A percentile compares a stretch with the other conserved stretches of the same genome.
Conservation (phyloP, 495 filamentous ascomycete species). For the Sabuloglossum arenarium region DNA sequence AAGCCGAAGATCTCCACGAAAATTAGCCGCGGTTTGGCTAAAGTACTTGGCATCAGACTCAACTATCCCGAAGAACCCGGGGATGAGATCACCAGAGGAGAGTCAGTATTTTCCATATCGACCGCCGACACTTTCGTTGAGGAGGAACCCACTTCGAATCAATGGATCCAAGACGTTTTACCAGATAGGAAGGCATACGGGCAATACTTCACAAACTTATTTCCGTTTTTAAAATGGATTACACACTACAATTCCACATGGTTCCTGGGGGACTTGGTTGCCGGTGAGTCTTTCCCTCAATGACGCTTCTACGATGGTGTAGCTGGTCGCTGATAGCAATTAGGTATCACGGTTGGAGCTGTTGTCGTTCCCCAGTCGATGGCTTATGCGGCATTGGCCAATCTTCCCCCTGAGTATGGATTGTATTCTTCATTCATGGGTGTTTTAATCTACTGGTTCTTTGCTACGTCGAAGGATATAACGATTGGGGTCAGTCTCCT, state of each 20-base stretch:
- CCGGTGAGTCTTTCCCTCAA: slow-evolving; percentile 33
- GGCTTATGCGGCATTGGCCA: slow-evolving; percentile 82
- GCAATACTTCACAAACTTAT: slow-evolving; percentile 44
- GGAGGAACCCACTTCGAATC: slow-evolving; percentile 48
- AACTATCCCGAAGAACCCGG: slow-evolving; percentile 24
- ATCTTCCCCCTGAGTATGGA: slow-evolving; percentile 59
- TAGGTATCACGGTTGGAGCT: slow-evolving; percentile 81
- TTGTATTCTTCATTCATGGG: slow-evolving; percentile 98
- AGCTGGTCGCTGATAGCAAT: neutral
- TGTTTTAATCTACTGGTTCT: slow-evolving; percentile 93
- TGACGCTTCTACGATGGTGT: neutral
- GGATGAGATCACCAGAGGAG: slow-evolving; percentile 43
- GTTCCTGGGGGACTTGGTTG: slow-evolving; percentile 74
- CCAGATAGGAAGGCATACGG: slow-evolving; percentile 33
- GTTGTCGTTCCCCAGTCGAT: slow-evolving; percentile 96
- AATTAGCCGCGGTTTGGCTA: slow-evolving; percentile 54
- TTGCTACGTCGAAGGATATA: slow-evolving; percentile 97
- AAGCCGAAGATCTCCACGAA: slow-evolving; percentile 19
- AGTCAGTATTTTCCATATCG: slow-evolving; percentile 57
- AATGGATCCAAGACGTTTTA: slow-evolving; percentile 43
- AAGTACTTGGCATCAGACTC: slow-evolving; percentile 72
- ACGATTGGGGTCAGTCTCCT: slow-evolving; percentile 69
- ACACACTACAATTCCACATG: slow-evolving; percentile 71
- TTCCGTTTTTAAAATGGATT: slow-evolving; percentile 84
- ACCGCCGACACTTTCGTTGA: slow-evolving; percentile 71